Percentiles rank a stretch among this genome's conserved stretches.
Evolutionary conservation across 1,139 yeast species (phyloP).

Genomic region (Magnusiomyces magnusii): DNA sequence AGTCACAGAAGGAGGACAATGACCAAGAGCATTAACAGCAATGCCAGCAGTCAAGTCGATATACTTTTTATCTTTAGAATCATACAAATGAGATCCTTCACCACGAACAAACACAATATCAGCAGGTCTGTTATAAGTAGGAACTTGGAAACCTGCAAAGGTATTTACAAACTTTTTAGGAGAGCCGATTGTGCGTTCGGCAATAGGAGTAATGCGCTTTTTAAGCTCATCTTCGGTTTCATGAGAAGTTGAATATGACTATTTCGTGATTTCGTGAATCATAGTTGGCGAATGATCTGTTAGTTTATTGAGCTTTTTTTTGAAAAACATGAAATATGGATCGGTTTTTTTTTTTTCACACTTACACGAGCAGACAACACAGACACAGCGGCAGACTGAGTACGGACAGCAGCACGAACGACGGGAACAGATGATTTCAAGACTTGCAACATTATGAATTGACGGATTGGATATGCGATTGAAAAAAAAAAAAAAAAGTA

Average conservation of each 20-base stretch:
- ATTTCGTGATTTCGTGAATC: not conserved
- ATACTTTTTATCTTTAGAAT: slow-evolving; percentile 66
- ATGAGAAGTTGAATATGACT: not conserved
- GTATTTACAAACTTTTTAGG: slow-evolving; percentile 31
- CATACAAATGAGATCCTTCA: slow-evolving; percentile 66
- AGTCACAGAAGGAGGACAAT: slow-evolving; percentile 65
- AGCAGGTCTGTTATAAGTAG: slow-evolving; percentile 77
- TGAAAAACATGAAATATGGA: too few species aligned
- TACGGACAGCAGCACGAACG: slow-evolving; percentile 9
- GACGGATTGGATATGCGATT: not conserved
- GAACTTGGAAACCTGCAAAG: slow-evolving; percentile 55
- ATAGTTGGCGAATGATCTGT: not conserved
- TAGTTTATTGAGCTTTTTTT: too few species aligned
- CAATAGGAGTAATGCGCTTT: not conserved
- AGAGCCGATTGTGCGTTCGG: not conserved
- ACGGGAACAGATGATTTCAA: not conserved
- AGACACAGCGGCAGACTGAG: slow-evolving; percentile 6
- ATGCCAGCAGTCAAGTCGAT: slow-evolving; percentile 93
- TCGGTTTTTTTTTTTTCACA: too few species aligned
- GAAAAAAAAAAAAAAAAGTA: not conserved
- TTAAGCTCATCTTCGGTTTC: not conserved
- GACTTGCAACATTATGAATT: not conserved
- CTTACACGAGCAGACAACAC: slow-evolving; percentile 9
- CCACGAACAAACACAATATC: slow-evolving; percentile 51
- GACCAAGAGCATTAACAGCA: slow-evolving; percentile 95